phyloP scores from a whole-genome alignment of 78 protist species.

The Dictyostelium firmibasis region DNA sequence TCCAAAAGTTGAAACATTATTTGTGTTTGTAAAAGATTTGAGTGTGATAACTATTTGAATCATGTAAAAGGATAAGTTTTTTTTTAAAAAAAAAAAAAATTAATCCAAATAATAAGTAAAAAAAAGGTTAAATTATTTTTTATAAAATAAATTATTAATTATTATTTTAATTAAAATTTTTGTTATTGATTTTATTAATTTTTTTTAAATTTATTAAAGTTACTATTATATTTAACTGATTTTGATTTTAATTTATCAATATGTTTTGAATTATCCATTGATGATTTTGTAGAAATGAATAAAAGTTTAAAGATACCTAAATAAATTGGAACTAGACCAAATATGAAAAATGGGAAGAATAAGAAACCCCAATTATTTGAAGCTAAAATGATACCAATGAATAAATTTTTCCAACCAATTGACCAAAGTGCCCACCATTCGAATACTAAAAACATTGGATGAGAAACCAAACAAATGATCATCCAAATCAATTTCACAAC shows the following conservation, averaged over 20 bases:
- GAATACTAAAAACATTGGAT: constrained; percentile 28
- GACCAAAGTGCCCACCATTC: constrained; percentile 48
- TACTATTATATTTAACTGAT: background rate
- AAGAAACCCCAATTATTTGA: constrained; percentile 31
- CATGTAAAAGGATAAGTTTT: too few species aligned
- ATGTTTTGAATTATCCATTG: background rate
- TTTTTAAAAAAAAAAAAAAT: too few species aligned
- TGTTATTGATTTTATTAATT: background rate
- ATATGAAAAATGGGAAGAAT: constrained; percentile 4
- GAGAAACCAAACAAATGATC: constrained; percentile 34
- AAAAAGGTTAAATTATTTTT: too few species aligned
- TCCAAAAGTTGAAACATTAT: too few species aligned
- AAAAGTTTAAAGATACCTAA: constrained; percentile 24
- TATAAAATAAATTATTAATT: too few species aligned
- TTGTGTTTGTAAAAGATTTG: too few species aligned
- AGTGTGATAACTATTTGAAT: too few species aligned
- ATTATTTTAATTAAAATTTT: too few species aligned
- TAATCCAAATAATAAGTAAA: too few species aligned
- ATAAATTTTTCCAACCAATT: constrained; percentile 57
- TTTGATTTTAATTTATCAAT: background rate
- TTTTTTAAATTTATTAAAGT: background rate
- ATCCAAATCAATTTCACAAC: constrained; percentile 33
- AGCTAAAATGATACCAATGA: constrained; percentile 30
- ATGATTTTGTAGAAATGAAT: background rate
- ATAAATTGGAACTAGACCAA: constrained; percentile 5